phyloP scores from a whole-genome alignment of 768 basidiomycete species.

The Exidia glandulosa region DNA sequence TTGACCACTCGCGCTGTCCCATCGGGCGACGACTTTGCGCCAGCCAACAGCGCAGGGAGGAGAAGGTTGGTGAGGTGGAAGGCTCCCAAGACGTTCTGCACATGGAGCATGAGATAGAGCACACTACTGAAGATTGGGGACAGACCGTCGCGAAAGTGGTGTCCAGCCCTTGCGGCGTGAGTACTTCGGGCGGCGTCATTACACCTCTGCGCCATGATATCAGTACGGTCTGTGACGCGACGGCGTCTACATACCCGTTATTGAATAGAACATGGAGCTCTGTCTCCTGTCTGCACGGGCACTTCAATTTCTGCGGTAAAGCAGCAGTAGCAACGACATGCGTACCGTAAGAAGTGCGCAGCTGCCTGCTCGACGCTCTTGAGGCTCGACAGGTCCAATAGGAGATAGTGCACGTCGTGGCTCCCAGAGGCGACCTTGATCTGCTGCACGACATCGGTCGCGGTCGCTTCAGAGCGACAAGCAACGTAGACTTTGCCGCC shows the following conservation, averaged over 20 bases:
- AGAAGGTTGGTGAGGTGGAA: conserved; percentile 47
- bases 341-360: not conserved
- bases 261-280: conserved; percentile 38
- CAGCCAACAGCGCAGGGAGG: conserved; percentile 34
- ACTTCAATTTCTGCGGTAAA: not conserved
- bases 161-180: conserved; percentile 32
- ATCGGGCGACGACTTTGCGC: conserved; percentile 27
- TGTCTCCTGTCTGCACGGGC: conserved; percentile 28
- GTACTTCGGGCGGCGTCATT: conserved; percentile 29
- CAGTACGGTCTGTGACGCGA: not conserved
- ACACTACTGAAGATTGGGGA: conserved; percentile 26
- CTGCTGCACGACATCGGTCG: not conserved
- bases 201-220: conserved; percentile 28
- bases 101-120: not conserved
- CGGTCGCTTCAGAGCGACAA: not conserved
- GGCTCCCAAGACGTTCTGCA: conserved; percentile 27
- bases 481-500: not conserved
- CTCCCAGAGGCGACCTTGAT: not conserved
- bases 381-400: not conserved
- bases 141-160: conserved; percentile 46
- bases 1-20: conserved; percentile 36
- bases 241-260: conserved; percentile 29
- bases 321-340: not conserved
- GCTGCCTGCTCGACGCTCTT: not conserved
- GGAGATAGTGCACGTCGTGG: not conserved